Evolutionary conservation across 2,329 filamentous ascomycete genomes (phyloP).

Genomic region (Cercospora citrullina): DNA sequence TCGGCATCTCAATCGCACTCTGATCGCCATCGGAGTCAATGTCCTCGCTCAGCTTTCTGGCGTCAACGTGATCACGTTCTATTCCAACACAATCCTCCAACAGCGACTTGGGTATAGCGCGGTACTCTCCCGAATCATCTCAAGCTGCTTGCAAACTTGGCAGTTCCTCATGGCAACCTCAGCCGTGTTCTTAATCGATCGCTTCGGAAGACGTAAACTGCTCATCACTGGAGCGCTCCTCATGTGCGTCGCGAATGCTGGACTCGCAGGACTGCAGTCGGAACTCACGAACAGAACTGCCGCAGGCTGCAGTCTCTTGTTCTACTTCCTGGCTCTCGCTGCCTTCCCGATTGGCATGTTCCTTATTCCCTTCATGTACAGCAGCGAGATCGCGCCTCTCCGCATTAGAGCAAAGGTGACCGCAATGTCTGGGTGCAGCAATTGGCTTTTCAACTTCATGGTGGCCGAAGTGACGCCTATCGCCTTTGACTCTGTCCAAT

Average conservation of each 20-base stretch:
- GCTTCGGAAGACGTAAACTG: conserved; percentile 34
- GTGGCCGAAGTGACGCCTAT: conserved; percentile 51
- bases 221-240: conserved; percentile 33
- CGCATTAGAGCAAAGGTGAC: conserved; percentile 35
- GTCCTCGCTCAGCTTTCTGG: conserved; percentile 31
- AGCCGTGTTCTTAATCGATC: conserved; percentile 35
- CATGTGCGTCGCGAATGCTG: conserved; percentile 33
- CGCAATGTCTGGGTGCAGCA: conserved; percentile 48
- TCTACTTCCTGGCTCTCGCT: conserved; percentile 32
- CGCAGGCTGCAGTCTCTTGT: conserved; percentile 30
- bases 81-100: conserved; percentile 31
- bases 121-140: conserved; percentile 28
- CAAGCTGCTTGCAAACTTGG: conserved; percentile 33
- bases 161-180: conserved; percentile 32
- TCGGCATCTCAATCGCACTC: conserved; percentile 30
- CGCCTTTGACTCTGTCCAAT: conserved; percentile 55
- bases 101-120: conserved; percentile 26
- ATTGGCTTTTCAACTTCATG: conserved; percentile 61
- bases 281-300: conserved; percentile 24
- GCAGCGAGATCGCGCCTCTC: conserved; percentile 37
- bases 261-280: conserved; percentile 29
- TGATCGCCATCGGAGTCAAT: conserved; percentile 32
- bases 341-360: conserved; percentile 36
- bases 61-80: conserved; percentile 35
- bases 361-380: conserved; percentile 39